A percentile compares a stretch with the other conserved stretches of the same genome.
Conservation (phyloP, 768 basidiomycete species). For the Boletus coccyginus region DNA sequence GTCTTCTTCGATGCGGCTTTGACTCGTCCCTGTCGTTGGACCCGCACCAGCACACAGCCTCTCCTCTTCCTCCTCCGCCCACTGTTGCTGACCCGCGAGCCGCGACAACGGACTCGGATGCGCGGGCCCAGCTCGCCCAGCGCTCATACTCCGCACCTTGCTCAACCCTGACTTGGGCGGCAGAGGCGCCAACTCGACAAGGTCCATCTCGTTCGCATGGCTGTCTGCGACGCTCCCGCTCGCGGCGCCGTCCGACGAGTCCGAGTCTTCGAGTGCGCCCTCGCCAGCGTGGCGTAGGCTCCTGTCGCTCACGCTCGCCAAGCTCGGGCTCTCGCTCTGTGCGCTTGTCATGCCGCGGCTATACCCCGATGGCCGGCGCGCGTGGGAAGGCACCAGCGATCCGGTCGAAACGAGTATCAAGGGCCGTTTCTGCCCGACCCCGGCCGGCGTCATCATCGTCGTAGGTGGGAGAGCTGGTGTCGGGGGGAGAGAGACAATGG, state of each 20-base stretch:
- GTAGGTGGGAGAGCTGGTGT: conserved; percentile 32
- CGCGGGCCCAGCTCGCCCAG: conserved; percentile 27
- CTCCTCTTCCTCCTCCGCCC: conserved; percentile 51
- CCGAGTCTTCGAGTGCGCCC: conserved; percentile 75
- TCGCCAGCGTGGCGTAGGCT: conserved; percentile 70
- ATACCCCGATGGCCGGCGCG: conserved; percentile 39
- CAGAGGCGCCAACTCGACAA: conserved; percentile 27
- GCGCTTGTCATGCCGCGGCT: conserved; percentile 37
- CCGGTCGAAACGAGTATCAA: conserved; percentile 37
- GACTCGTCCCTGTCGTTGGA: not conserved
- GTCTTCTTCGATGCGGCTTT: conserved; percentile 41
- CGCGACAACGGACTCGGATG: conserved; percentile 69
- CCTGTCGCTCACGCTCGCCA: conserved; percentile 37
- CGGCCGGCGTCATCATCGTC: conserved; percentile 43
- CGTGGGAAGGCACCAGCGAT: conserved; percentile 30
- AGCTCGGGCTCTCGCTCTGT: conserved; percentile 33
- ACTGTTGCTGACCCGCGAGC: conserved; percentile 50
- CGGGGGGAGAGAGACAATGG: conserved; percentile 31
- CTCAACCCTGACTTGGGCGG: conserved; percentile 21
- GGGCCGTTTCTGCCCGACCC: conserved; percentile 40
- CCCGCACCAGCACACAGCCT: no score
- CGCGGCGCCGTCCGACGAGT: conserved; percentile 46
- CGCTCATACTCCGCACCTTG: conserved; percentile 38
- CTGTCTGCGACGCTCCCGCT: conserved; percentile 20
- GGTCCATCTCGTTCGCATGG: conserved; percentile 32